Conservation (phyloP, 1,284 basidiomycete species). For the Coniferiporia weirii region DNA sequence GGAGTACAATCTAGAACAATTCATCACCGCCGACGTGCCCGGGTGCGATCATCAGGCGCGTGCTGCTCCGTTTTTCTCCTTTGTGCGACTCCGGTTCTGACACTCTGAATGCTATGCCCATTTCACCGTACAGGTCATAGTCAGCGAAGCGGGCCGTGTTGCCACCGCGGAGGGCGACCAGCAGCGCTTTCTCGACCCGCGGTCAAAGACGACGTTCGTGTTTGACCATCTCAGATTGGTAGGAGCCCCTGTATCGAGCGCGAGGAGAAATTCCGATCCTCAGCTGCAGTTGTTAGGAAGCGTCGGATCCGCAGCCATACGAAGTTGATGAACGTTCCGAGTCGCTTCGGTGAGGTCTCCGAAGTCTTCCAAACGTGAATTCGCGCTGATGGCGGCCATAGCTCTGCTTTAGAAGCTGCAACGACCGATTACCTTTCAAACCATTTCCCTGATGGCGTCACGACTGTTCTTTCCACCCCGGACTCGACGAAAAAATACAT, state of each 20-base stretch:
- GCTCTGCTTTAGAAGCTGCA: constrained; percentile 63
- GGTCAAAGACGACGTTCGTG: constrained; percentile 68
- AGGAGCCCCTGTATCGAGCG: constrained; percentile 23
- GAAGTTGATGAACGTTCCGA: constrained; percentile 65
- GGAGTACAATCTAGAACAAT: constrained; percentile 83
- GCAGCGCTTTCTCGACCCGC: constrained; percentile 78
- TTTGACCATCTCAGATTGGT: constrained; percentile 83
- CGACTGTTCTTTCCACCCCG: constrained; percentile 58
- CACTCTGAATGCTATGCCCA: background rate
- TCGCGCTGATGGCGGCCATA: constrained; percentile 27
- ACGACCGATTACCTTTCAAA: constrained; percentile 67
- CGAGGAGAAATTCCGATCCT: constrained; percentile 1
- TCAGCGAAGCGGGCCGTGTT: constrained; percentile 63
- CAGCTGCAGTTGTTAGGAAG: constrained; percentile 47
- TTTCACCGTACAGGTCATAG: constrained; percentile 52
- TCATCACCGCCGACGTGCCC: constrained; percentile 78
- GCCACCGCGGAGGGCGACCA: constrained; percentile 34
- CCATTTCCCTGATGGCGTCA: constrained; percentile 74
- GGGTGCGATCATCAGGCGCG: constrained; percentile 66
- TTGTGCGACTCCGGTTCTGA: constrained; percentile 9
- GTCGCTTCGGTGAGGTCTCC: constrained; percentile 60
- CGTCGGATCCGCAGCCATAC: constrained; percentile 61
- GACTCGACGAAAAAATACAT: constrained; percentile 47
- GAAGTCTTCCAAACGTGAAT: background rate
- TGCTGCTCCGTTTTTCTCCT: background rate